Base-by-base conservation (phyloP, 2,329 filamentous ascomycete species). In the Alternaria sp. region DNA sequence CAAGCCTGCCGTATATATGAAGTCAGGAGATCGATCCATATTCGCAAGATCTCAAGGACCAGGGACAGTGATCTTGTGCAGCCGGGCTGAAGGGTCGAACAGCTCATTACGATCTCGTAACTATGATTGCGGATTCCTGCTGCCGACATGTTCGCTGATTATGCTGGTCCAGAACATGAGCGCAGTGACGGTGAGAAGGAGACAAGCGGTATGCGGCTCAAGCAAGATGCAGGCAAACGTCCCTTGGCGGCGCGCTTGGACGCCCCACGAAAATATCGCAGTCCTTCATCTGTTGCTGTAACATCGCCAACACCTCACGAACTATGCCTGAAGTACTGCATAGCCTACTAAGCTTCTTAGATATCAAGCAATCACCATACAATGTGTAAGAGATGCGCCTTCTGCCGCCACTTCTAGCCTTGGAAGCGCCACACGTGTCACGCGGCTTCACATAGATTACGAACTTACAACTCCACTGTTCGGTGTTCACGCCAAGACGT, bases 401-500 rank as follows among this genome's bases (percentile, higher is more conserved):
- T 36, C n/a, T 52, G n/a, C 45, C 59, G 40, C 54, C 30, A 21
- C 56, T 23, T 56, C 43, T 32, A 40, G 36, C n/a, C 36, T 40
- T 40, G 36, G 36, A 55, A 58, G 47, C 56, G 50, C 64, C 57
- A 66, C 64, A 57, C 49, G 56, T 19, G 58, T 50, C 64, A 57
- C 54, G 54, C 54, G 54, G 59, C 62, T 61, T 62, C 55, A 57
- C 26, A 40, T 63, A 61, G 57, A 63, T 61, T 68, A 60, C 60
- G 57, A 50, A 40, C 61, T 51, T 28, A 30, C 54, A 40, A 28
- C 32, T 47, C 59, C 65, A 61, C 57, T 45, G 44, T 54, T 44
- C 61, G 54, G 60, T 49, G 13, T 54, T 43, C 61, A 54, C 50
- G 68, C 67, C 67, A 68, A 69, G 67, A 13, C 30, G 32, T 55